Base-by-base conservation (phyloP, 2,329 filamentous ascomycete species). In the Cordyceps militaris region DNA sequence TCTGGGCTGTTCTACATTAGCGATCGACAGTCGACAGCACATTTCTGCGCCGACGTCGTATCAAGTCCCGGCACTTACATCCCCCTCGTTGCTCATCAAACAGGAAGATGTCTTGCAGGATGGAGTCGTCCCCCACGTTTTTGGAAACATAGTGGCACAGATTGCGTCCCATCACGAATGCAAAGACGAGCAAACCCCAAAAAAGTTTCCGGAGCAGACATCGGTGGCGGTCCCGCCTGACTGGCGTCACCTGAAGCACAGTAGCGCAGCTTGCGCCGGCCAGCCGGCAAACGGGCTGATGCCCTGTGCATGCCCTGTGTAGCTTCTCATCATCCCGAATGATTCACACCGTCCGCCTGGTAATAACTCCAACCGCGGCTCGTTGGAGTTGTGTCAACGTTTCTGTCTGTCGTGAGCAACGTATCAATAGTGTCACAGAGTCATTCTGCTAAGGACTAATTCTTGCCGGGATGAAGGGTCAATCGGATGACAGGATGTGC, bases 361-460 rank as follows among this genome's bases (percentile, higher is more conserved):
- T 16, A 6, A 43, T 24, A 43, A 43, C 11, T 21, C 11, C 16
- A 21, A 23, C 38, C 28, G 13, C 23, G 21, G 14, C 19, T 44
- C 28, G 8, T 16, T 11, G 7, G n/a, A 38, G 16, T 11, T 28
- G n/a, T 34, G 19, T 38, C 23, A 4, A 11, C 16, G 32, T 38
- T 50, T 28, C 23, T 23, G 34, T 38, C 32, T 26, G 21, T 28
- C 40, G 13, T 14, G 21, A n/a, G 40, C 16, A 28, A 16, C 40
- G 48, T 51, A 40, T 19, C 48, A 51, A 51, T 51, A 51, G 34
- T 40, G 48, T 51, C 34, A 26, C 48, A 51, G 34, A 7, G 34
- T 51, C 16, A 40, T 21, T 40, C 32, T 40, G 48, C 16, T 51
- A 50, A 50, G 30, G 48, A 14, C 48, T 23, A 21, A 40, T 8